phyloP scores from a whole-genome alignment of 2,329 filamentous ascomycete genomes.

The Thielaviopsis musarum region DNA sequence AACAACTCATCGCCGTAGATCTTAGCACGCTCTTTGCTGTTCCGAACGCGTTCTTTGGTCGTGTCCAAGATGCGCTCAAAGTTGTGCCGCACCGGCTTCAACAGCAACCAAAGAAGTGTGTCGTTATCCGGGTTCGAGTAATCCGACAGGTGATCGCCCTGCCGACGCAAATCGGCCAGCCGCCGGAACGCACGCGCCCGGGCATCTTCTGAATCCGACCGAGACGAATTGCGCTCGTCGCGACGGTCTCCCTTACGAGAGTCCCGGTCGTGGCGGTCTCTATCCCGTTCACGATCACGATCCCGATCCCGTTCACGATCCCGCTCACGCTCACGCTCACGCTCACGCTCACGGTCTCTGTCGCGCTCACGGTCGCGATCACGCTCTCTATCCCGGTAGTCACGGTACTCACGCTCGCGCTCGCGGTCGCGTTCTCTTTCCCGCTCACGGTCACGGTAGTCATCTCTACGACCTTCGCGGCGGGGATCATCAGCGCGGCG shows the following conservation, averaged over 20 bases:
- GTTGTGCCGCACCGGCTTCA: conserved; percentile 43
- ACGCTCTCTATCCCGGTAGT: conserved; percentile 14
- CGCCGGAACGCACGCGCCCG: conserved; percentile 25
- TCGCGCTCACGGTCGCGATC: conserved; percentile 14
- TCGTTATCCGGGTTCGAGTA: conserved; percentile 29
- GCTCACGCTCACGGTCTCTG: conserved; percentile 12
- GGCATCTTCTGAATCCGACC: conserved; percentile 22
- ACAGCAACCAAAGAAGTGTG: conserved; percentile 30
- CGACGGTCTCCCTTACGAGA: conserved; percentile 42
- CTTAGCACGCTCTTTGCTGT: conserved; percentile 42
- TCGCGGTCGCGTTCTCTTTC: conserved; percentile 14
- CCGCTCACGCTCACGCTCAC: conserved; percentile 14
- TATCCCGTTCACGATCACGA: conserved; percentile 21
- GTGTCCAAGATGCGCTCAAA: conserved; percentile 42
- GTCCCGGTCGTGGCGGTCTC: conserved; percentile 27
- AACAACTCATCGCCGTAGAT: conserved; percentile 45
- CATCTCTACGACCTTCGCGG: conserved; percentile 19
- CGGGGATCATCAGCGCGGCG: conserved; percentile 16
- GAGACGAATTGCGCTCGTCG: conserved; percentile 57
- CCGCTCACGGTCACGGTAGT: conserved; percentile 17
- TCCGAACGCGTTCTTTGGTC: conserved; percentile 44
- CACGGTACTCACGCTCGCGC: conserved; percentile 15
- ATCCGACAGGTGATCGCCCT: conserved; percentile 31
- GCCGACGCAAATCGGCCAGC: conserved; percentile 26
- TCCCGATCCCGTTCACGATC: conserved; percentile 22